Conservation (phyloP, 305 asterid species). For the Solanum aculeatissimum region DNA sequence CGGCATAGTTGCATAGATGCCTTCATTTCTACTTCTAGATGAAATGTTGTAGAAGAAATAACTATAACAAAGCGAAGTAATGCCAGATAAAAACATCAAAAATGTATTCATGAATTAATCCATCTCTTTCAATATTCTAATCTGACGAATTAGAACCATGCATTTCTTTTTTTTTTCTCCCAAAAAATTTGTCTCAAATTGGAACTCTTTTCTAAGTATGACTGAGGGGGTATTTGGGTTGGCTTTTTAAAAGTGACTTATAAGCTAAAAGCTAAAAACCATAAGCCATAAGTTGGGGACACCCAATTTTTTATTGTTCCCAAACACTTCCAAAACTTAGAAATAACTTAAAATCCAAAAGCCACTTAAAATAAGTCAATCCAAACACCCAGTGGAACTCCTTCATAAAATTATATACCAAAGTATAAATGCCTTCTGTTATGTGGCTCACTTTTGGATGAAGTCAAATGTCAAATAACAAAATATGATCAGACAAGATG, state of each 20-base stretch:
- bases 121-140: not conserved
- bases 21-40: not conserved
- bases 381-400: not conserved
- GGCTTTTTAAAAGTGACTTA: too few relatives aligned
- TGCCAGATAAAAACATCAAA: not conserved
- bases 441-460: not conserved
- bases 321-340: too few relatives aligned
- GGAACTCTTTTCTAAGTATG: not conserved
- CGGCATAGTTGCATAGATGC: not conserved
- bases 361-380: too few relatives aligned
- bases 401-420: not conserved
- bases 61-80: not conserved
- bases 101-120: not conserved
- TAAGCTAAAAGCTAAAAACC: too few relatives aligned
- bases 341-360: too few relatives aligned
- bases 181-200: not conserved
- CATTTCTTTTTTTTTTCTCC: not conserved
- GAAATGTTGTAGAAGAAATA: not conserved
- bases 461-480: not conserved
- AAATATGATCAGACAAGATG: not conserved
- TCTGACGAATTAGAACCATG: not conserved
- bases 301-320: too few relatives aligned
- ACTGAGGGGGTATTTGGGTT: not conserved
- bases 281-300: too few relatives aligned
- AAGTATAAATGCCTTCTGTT: not conserved